Evolutionary conservation across 208 protist species (phyloP), one percentile per base, ranked within the genome.

Genomic region (Tritrichomonas foetus): DNA sequence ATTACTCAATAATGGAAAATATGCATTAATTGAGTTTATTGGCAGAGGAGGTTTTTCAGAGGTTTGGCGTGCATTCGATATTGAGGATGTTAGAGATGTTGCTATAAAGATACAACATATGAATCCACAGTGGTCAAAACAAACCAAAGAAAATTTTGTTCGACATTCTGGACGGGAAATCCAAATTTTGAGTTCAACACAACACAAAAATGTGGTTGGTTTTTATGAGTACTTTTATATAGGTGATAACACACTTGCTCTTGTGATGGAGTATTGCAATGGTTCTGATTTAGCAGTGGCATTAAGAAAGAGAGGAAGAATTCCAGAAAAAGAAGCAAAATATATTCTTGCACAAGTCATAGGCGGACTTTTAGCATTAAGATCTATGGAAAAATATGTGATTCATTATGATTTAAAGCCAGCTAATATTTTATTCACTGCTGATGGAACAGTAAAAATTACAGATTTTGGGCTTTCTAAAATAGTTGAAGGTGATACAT

Each of bases 351-450:
- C 44, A 39, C 74, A 84, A 84, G 13, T 47, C 3, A 53, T 84
- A 27, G 3, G n/a, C 3, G 74, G 74, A 49, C 44, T 84, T 14
- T 49, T 50, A 49, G 33, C 33, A n/a, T n/a, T 84, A 84, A 11
- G 44, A 50, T 33, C 74, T 11, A 44, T 49, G 49, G 33, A 84
- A 9, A 44, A 49, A 5, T 50, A 44, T 53, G 44, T 84, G 2
- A 84, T 84, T 50, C 78, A 89, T 27, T 33, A 36, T 89, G 78
- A 89, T 57, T 27, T 89, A 13, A 89, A 89, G 16, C 47, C 78
- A 0, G 9, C 47, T 14, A 89, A 89, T 47, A 89, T 89, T 27
- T 27, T 89, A 22, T n/a, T 89, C 30, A 89, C 25, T 27, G 27
- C n/a, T 8, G 78, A 49, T 8, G 14, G 30, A 5, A 57, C 30